A percentile compares a stretch with the other conserved stretches of the same genome.
These are phyloP conservation scores for Penicillium occitanis DNA, from an alignment of 2,329 filamentous ascomycete genomes.

Conservation along the genomic window DNA sequence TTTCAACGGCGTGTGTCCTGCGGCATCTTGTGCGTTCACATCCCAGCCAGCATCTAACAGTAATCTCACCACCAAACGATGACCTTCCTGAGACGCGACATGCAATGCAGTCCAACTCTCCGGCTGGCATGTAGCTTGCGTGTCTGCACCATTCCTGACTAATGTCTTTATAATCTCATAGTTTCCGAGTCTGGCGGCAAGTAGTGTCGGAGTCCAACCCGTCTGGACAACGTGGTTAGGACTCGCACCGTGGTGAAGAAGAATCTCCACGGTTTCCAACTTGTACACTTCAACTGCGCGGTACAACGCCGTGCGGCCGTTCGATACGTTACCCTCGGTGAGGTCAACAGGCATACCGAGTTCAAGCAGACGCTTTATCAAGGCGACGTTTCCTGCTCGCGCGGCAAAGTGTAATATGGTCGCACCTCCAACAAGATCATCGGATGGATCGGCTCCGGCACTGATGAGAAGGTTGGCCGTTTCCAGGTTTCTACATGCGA, in stretches of 20 bases:
- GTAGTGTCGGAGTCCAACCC: background rate
- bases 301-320: background rate
- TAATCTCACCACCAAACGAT: slow-evolving; percentile 10
- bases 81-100: background rate
- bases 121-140: background rate
- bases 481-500: background rate
- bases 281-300: background rate
- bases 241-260: slow-evolving; percentile 5
- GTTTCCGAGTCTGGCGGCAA: background rate
- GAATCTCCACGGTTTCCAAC: background rate
- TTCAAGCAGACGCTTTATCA: slow-evolving; percentile 1
- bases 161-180: slow-evolving; percentile 2
- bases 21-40: background rate
- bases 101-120: slow-evolving; percentile 9
- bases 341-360: slow-evolving; percentile 7
- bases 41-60: background rate
- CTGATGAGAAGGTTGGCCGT: background rate
- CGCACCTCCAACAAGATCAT: background rate
- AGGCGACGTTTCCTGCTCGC: background rate
- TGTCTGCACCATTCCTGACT: background rate
- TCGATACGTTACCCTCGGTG: background rate
- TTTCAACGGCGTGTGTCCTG: slow-evolving; percentile 1
- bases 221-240: background rate
- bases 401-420: background rate
- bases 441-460: slow-evolving; percentile 6